Percentiles rank a stretch among this genome's conserved stretches.
Evolutionary conservation across 345 rosid species (phyloP).

Genomic region (Hibiscus tridactylites): DNA sequence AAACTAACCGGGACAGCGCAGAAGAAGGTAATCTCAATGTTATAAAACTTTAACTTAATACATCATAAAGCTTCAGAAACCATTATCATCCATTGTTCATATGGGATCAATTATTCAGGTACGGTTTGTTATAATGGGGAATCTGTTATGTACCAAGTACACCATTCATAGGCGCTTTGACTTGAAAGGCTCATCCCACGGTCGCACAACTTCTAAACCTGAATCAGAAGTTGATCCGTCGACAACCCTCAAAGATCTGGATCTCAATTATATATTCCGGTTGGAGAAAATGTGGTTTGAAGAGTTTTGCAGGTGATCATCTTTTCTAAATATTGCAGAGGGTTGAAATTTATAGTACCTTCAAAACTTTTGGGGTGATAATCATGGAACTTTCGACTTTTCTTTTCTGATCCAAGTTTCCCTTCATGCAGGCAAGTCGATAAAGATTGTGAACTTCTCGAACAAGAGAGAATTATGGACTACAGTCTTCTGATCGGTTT

Average conservation of each 20-base stretch:
- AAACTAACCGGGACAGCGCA: constrained; percentile 72
- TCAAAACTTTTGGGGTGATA: not conserved
- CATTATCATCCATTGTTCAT: constrained; percentile 2
- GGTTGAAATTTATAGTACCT: not conserved
- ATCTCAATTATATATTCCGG: constrained; percentile 71
- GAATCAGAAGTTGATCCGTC: constrained; percentile 80
- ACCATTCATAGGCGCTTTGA: constrained; percentile 85
- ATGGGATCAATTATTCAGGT: constrained; percentile 40
- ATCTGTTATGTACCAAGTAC: constrained; percentile 70
- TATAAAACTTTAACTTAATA: not conserved
- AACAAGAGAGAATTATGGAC: constrained; percentile 96
- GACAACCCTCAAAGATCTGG: constrained; percentile 95
- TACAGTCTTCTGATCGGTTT: constrained; percentile 86
- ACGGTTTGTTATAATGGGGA: constrained; percentile 92
- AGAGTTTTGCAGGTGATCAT: constrained; percentile 75
- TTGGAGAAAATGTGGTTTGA: constrained; percentile 71
- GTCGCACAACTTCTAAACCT: constrained; percentile 74
- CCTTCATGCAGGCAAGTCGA: constrained; percentile 73
- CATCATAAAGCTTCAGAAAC: not conserved
- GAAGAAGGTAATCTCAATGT: constrained; percentile 56
- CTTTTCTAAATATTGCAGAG: not conserved
- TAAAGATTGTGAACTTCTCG: constrained; percentile 87
- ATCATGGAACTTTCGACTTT: not conserved
- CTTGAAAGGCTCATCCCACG: constrained; percentile 96
- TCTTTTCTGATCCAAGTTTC: not conserved